phyloP scores from a whole-genome alignment of 306 rosid genomes.

The Cyamopsis tetragonoloba region DNA sequence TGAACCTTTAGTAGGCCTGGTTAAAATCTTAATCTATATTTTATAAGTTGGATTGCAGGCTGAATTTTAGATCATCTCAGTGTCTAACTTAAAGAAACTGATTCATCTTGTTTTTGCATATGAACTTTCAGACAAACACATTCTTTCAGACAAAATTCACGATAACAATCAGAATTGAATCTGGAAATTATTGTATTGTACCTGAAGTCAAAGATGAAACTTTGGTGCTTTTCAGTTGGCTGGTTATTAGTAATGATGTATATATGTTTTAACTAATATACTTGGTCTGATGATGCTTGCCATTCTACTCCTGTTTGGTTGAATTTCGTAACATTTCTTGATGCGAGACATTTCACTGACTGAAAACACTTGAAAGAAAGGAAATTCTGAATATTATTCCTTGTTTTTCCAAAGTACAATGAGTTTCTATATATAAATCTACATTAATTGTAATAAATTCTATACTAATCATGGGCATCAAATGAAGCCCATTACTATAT shows the following conservation, averaged over 20 bases:
- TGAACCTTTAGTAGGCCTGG: not conserved
- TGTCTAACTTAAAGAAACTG: not conserved
- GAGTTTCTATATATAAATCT: too few relatives aligned
- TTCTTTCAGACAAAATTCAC: not conserved
- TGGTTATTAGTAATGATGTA: not conserved
- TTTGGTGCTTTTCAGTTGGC: not conserved
- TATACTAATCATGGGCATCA: too few relatives aligned
- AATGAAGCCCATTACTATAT: too few relatives aligned
- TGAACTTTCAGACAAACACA: not conserved
- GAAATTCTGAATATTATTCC: too few relatives aligned
- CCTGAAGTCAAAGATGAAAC: not conserved
- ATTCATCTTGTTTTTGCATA: not conserved
- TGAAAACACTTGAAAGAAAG: too few relatives aligned
- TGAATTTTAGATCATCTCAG: conserved; percentile 1
- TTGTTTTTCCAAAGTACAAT: too few relatives aligned
- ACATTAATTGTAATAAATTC: too few relatives aligned
- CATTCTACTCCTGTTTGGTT: not conserved
- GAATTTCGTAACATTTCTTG: not conserved
- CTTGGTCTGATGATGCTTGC: not conserved
- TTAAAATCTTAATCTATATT: not conserved
- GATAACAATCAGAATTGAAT: not conserved
- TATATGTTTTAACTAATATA: not conserved
- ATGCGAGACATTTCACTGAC: not conserved
- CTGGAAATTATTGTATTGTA: conserved; percentile 2
- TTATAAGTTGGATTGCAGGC: not conserved